A percentile compares a stretch with the other conserved stretches of the same genome.
Evolutionary conservation across 345 rosid genomes (phyloP).

Genomic region (Rhodamnia argentea): DNA sequence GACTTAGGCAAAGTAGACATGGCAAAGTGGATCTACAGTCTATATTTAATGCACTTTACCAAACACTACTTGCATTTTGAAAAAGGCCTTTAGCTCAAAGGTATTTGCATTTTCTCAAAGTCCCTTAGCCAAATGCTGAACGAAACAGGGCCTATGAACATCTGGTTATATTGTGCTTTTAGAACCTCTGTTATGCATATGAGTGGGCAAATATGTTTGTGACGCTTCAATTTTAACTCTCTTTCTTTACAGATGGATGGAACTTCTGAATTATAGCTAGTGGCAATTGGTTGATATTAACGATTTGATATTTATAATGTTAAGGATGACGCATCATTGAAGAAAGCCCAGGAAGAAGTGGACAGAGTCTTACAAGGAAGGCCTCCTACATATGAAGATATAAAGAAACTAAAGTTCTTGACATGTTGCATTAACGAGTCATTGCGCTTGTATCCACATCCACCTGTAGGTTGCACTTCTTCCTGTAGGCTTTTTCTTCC

Average conservation of each 20-base stretch:
- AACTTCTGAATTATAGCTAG: not conserved
- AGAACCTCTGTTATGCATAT: not conserved
- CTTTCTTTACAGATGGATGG: not conserved
- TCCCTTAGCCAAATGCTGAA: no score
- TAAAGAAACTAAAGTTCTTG: conserved; percentile 69
- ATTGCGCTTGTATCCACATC: conserved; percentile 90
- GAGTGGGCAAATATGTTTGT: not conserved
- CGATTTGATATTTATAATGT: not conserved
- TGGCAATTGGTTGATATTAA: not conserved
- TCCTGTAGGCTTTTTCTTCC: not conserved
- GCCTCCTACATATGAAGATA: conserved; percentile 61
- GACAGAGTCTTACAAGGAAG: conserved; percentile 74
- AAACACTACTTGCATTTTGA: no score
- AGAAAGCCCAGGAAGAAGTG: conserved; percentile 82
- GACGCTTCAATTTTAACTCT: not conserved
- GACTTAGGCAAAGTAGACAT: no score
- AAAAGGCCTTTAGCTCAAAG: no score
- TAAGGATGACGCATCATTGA: conserved; percentile 50
- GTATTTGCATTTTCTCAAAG: no score
- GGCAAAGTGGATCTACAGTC: no score
- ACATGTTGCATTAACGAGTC: conserved; percentile 88
- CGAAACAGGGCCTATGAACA: no score
- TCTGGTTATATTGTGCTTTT: not conserved
- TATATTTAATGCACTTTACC: no score
- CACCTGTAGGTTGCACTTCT: conserved; percentile 63